A percentile compares a stretch with the other conserved stretches of the same genome.
phyloP scores from a whole-genome alignment of 306 rosid species.

The Lathyrus oleraceus region DNA sequence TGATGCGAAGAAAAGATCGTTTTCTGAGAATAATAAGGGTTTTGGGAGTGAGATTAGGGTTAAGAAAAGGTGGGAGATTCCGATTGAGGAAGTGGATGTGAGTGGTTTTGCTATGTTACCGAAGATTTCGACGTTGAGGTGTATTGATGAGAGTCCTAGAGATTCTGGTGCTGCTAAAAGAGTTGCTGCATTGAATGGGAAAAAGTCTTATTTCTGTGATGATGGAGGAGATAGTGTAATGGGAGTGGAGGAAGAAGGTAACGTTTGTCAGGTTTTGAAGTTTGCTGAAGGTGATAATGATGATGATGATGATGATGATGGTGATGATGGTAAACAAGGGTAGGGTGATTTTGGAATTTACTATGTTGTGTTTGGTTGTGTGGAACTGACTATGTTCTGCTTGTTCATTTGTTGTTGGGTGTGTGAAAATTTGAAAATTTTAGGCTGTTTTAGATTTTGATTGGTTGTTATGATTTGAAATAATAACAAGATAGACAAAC shows the following conservation, averaged over 20 bases:
- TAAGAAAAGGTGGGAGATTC: slow-evolving; percentile 43
- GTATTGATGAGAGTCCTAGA: slow-evolving; percentile 61
- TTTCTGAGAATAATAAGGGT: slow-evolving; percentile 59
- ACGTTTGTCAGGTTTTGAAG: slow-evolving; percentile 59
- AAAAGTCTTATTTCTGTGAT: slow-evolving; percentile 47
- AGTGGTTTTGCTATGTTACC: slow-evolving; percentile 52
- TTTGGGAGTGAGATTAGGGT: slow-evolving; percentile 32
- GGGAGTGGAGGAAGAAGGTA: slow-evolving; percentile 35
- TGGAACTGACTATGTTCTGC: slow-evolving; percentile 12
- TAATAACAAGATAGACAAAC: neutral
- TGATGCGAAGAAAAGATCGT: slow-evolving; percentile 70
- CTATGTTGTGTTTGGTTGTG: neutral
- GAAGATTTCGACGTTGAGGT: slow-evolving; percentile 53
- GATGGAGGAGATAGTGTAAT: slow-evolving; percentile 20
- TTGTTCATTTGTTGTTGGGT: neutral
- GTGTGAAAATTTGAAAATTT: neutral
- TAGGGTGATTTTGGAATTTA: slow-evolving; percentile 2
- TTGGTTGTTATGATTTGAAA: slow-evolving; percentile 15
- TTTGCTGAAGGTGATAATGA: slow-evolving; percentile 52
- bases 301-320: slow-evolving; percentile 8
- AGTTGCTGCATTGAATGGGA: slow-evolving; percentile 62
- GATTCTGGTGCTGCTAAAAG: slow-evolving; percentile 86
- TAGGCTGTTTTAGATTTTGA: neutral
- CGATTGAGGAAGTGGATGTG: slow-evolving; percentile 29
- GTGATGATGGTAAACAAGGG: slow-evolving; percentile 37